Conservation (phyloP, 108 stramenopile species). For the Poteriospumella lacustris region DNA sequence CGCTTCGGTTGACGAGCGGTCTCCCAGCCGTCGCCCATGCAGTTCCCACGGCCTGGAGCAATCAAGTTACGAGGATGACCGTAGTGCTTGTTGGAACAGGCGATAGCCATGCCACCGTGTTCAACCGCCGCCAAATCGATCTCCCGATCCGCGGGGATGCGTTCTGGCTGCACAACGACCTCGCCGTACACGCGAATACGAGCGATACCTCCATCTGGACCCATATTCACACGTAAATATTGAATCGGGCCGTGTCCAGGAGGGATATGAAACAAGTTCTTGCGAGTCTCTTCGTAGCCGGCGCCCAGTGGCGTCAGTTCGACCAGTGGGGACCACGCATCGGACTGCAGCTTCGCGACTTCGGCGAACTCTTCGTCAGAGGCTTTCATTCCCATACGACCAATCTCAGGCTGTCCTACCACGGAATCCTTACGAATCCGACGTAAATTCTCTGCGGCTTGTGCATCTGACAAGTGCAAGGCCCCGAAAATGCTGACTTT, state of each 20-base stretch:
- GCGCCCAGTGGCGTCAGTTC: slow-evolving; percentile 62
- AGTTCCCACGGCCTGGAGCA: slow-evolving; percentile 58
- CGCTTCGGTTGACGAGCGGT: slow-evolving; percentile 77
- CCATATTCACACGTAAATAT: slow-evolving; percentile 69
- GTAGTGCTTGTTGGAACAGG: slow-evolving; percentile 74
- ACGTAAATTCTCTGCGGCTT: background rate
- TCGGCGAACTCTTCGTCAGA: slow-evolving; percentile 48
- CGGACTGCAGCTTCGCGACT: slow-evolving; percentile 55
- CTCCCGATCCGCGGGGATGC: slow-evolving; percentile 35
- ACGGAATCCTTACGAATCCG: background rate
- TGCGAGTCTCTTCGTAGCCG: slow-evolving; percentile 65
- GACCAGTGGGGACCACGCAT: slow-evolving; percentile 62
- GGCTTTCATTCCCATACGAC: slow-evolving; percentile 59
- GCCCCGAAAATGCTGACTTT: background rate
- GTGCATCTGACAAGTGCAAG: background rate
- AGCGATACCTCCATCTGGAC: slow-evolving; percentile 86
- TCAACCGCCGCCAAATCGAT: slow-evolving; percentile 46
- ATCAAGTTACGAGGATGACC: slow-evolving; percentile 76
- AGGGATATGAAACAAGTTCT: slow-evolving; percentile 61
- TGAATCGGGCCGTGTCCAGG: slow-evolving; percentile 33
- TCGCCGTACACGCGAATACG: slow-evolving; percentile 63
- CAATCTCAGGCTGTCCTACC: background rate
- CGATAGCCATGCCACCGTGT: slow-evolving; percentile 31
- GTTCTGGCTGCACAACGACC: slow-evolving; percentile 22
- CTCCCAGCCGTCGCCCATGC: slow-evolving; percentile 91